Percentiles rank a stretch among this genome's conserved stretches.
phyloP scores from a whole-genome alignment of 441 rosid genomes.

The Erodium texanum region DNA sequence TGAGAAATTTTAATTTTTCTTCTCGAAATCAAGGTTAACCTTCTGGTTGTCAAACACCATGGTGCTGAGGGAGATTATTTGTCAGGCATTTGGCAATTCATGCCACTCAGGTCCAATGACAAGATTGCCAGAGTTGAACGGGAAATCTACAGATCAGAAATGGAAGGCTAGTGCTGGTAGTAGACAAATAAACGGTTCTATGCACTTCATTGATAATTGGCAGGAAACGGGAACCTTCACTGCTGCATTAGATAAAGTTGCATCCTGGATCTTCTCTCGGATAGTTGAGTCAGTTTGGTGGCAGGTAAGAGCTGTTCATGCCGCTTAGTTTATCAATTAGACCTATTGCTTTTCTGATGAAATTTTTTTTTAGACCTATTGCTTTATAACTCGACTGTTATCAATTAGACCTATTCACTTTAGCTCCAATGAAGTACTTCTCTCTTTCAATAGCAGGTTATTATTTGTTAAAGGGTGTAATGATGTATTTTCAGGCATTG shows the following conservation, averaged over 20 bases:
- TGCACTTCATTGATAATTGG: constrained; percentile 38
- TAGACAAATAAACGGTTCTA: constrained; percentile 23
- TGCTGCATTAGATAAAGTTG: constrained; percentile 68
- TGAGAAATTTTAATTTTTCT: constrained; percentile 4
- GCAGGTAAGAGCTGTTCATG: constrained; percentile 49
- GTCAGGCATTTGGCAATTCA: constrained; percentile 36
- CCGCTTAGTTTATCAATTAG: neutral
- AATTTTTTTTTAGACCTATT: too few relatives aligned
- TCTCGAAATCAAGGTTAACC: constrained; percentile 53
- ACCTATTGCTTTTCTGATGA: neutral
- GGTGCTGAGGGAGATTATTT: constrained; percentile 53
- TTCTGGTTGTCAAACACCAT: constrained; percentile 91
- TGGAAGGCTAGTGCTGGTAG: constrained; percentile 27
- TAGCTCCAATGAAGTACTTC: neutral
- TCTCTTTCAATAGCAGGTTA: constrained; percentile 1
- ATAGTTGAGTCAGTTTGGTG: constrained; percentile 96
- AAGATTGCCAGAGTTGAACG: constrained; percentile 33
- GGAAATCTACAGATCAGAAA: constrained; percentile 20
- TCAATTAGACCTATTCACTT: neutral
- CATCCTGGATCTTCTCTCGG: constrained; percentile 91
- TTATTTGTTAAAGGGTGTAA: constrained; percentile 3
- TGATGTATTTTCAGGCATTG: constrained; percentile 46
- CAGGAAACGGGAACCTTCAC: constrained; percentile 47
- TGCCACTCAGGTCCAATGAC: constrained; percentile 33
- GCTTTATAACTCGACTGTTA: too few relatives aligned